phyloP scores from a whole-genome alignment of 495 filamentous ascomycete genomes.

The Cryomyces minteri region DNA sequence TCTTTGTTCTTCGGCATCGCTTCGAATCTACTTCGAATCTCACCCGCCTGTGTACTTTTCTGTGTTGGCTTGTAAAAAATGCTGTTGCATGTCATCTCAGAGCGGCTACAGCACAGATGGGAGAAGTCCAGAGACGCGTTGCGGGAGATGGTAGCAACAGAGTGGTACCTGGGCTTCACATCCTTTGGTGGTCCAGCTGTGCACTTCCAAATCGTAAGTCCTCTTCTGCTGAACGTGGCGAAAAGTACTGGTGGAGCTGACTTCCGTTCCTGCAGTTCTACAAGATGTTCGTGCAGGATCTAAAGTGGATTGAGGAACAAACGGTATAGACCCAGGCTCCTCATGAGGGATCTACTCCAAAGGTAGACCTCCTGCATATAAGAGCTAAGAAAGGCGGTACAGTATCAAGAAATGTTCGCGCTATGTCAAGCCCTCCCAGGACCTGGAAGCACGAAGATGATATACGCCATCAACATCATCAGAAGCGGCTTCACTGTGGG shows the following conservation, averaged over 20 bases:
- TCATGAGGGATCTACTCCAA: too few relatives aligned
- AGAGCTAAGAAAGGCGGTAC: background rate
- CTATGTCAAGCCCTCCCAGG: slow-evolving; percentile 61
- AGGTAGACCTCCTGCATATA: too few relatives aligned
- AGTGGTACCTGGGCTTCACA: slow-evolving; percentile 40
- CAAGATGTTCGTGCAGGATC: slow-evolving; percentile 36
- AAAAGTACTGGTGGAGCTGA: too few relatives aligned
- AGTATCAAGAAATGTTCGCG: slow-evolving; percentile 76
- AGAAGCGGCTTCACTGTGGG: slow-evolving; percentile 44
- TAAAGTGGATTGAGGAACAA: slow-evolving; percentile 57
- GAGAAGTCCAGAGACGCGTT: too few relatives aligned
- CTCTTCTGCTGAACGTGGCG: slow-evolving; percentile 9
- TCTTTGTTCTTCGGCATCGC: too few relatives aligned
- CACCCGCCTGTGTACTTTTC: too few relatives aligned
- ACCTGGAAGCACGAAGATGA: slow-evolving; percentile 64
- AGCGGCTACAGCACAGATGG: too few relatives aligned
- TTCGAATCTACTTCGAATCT: too few relatives aligned
- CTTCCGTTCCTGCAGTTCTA: too few relatives aligned
- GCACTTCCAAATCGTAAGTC: slow-evolving; percentile 51
- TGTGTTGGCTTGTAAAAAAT: too few relatives aligned
- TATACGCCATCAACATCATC: slow-evolving; percentile 53
- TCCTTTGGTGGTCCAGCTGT: slow-evolving; percentile 56
- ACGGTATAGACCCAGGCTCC: slow-evolving; percentile 23
- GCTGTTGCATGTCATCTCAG: too few relatives aligned
- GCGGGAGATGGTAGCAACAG: too few relatives aligned